Evolutionary conservation across 2,329 filamentous ascomycete species (phyloP).

Genomic region (Scedosporium apiospermum): DNA sequence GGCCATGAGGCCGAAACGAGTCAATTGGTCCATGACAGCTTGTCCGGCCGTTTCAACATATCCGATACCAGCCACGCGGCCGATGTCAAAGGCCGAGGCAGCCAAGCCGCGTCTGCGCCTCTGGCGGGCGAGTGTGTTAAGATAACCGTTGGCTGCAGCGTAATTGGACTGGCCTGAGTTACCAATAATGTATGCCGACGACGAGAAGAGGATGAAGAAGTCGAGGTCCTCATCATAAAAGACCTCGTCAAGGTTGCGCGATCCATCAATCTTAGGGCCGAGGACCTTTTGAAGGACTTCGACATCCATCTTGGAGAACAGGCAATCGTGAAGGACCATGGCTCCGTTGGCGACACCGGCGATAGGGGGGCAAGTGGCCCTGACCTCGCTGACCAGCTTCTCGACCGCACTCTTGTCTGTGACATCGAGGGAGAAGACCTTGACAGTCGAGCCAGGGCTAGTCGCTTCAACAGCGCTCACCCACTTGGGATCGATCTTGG

Average conservation of each 20-base stretch:
- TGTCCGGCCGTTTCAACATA: not conserved
- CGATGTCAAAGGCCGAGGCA: conserved; percentile 17
- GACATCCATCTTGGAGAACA: conserved; percentile 21
- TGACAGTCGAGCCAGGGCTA: too few relatives aligned
- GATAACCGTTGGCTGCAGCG: conserved; percentile 26
- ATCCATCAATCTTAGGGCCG: conserved; percentile 28
- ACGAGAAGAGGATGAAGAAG: conserved; percentile 33
- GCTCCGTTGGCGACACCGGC: conserved; percentile 27
- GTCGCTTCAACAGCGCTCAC: not conserved
- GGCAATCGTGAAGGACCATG: conserved; percentile 23
- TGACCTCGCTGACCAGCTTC: too few relatives aligned
- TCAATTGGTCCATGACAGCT: too few relatives aligned
- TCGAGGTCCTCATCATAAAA: conserved; percentile 21
- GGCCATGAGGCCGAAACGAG: too few relatives aligned
- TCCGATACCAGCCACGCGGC: conserved; percentile 12
- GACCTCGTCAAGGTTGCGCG: conserved; percentile 19
- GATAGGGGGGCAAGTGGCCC: conserved; percentile 17
- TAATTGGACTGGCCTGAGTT: conserved; percentile 28
- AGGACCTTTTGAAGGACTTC: conserved; percentile 18
- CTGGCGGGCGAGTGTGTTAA: conserved; percentile 19
- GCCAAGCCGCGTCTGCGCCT: conserved; percentile 17
- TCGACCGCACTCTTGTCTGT: too few relatives aligned
- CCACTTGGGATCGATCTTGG: conserved; percentile 20
- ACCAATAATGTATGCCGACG: conserved; percentile 22
- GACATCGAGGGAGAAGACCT: too few relatives aligned